These are phyloP conservation scores for Dendrobium huoshanense DNA, from an alignment of 106 monocot genomes.

Conservation along the genomic window DNA sequence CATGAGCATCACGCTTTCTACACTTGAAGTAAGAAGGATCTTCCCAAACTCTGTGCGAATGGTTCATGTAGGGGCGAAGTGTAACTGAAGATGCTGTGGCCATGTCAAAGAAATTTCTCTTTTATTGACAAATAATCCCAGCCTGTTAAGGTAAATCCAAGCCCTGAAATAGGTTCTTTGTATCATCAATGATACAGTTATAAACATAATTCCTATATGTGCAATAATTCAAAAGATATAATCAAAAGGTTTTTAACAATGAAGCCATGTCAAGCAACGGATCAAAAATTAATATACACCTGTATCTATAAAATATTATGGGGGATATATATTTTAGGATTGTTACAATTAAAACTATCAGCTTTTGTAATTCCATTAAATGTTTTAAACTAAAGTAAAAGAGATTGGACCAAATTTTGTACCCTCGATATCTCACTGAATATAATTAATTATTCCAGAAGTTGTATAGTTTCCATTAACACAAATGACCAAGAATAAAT, in stretches of 20 bases:
- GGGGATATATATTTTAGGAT: neutral
- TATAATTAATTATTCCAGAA: neutral
- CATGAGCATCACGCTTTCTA: conserved; percentile 96
- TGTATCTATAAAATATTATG: neutral
- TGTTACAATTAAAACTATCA: neutral
- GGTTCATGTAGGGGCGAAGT: conserved; percentile 18
- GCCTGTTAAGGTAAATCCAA: neutral
- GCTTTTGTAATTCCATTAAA: neutral
- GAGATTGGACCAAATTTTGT: neutral
- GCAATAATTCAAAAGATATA: neutral
- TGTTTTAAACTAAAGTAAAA: neutral
- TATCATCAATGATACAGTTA: neutral
- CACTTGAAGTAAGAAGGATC: conserved; percentile 92
- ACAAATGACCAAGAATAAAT: neutral
- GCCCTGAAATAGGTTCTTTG: neutral
- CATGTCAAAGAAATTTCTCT: conserved; percentile 19
- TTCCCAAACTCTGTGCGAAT: conserved; percentile 67
- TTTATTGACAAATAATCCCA: neutral
- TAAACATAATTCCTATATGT: neutral
- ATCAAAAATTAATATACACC: neutral
- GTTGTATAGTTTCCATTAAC: neutral
- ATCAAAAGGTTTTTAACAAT: neutral
- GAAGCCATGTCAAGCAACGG: neutral
- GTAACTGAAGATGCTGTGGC: conserved; percentile 22
- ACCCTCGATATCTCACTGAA: neutral